A percentile compares a stretch with the other conserved stretches of the same genome.
Conservation (phyloP, 139 green algal species). For the Coelastrella sp. region DNA sequence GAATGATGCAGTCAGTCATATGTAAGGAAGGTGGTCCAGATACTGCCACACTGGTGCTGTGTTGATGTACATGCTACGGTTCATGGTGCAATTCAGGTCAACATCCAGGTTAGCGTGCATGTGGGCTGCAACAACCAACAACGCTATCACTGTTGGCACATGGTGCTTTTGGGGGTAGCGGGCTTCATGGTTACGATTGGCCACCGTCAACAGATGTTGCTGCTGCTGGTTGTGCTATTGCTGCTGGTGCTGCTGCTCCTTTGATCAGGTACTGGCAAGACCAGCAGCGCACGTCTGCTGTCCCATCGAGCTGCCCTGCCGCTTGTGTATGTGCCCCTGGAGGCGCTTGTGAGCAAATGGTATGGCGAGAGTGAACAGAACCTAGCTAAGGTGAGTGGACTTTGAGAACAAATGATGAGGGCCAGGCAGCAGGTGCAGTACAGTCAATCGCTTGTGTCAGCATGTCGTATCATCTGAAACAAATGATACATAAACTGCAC, state of each 20-base stretch:
- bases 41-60: neutral
- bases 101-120: too few species aligned
- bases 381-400: constrained; percentile 42
- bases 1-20: too few species aligned
- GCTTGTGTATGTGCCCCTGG: constrained; percentile 94
- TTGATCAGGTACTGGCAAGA: constrained; percentile 86
- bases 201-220: neutral
- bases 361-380: constrained; percentile 80
- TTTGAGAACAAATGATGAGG: neutral
- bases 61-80: neutral
- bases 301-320: constrained; percentile 75
- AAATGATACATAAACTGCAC: neutral
- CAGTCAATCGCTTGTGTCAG: too few species aligned
- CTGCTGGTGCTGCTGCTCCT: constrained; percentile 55
- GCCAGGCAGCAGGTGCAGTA: neutral
- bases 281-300: constrained; percentile 85
- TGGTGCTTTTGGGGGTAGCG: too few species aligned
- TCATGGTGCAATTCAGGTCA: neutral
- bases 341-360: constrained; percentile 84
- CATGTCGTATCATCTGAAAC: neutral
- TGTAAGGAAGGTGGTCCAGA: too few species aligned
- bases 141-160: too few species aligned
- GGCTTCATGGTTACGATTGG: too few species aligned
- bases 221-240: neutral
- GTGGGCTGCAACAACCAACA: too few species aligned